Evolutionary conservation across 352 stramenopile genomes (phyloP).

Genomic region (Chrysophaeum taylorii): DNA sequence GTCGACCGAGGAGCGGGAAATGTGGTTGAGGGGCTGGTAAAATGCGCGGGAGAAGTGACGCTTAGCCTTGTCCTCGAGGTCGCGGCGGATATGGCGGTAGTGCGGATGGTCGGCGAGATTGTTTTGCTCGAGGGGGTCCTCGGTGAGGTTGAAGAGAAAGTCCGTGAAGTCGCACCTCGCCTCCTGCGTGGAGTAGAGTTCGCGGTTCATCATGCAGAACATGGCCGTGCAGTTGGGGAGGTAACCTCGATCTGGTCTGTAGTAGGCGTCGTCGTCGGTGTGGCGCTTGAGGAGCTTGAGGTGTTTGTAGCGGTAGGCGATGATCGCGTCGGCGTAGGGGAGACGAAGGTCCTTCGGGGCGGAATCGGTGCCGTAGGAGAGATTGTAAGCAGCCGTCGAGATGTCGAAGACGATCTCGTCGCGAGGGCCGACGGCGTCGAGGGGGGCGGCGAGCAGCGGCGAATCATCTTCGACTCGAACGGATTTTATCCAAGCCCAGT

Average conservation of each 20-base stretch:
- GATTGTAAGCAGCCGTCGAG: no score
- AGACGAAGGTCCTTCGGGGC: not conserved
- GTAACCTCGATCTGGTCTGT: not conserved
- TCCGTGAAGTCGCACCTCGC: no score
- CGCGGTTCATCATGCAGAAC: no score
- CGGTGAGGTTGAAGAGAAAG: not conserved
- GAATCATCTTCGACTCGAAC: not conserved
- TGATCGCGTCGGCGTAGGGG: not conserved
- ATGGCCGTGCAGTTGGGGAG: no score
- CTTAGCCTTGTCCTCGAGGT: no score
- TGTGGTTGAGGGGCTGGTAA: no score
- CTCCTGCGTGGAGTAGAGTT: no score
- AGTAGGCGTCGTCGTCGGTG: not conserved
- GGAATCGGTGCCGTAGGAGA: no score
- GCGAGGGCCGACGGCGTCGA: not conserved
- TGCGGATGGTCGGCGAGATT: not conserved
- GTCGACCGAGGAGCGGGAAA: no score
- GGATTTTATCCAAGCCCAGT: not conserved
- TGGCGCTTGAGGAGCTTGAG: not conserved
- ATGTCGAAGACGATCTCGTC: not conserved
- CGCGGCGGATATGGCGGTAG: no score
- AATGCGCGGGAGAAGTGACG: no score
- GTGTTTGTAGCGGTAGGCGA: not conserved
- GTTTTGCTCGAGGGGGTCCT: not conserved
- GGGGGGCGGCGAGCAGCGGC: not conserved